Conservation (phyloP, 1,284 basidiomycete genomes). For the Marasmius sp. region DNA sequence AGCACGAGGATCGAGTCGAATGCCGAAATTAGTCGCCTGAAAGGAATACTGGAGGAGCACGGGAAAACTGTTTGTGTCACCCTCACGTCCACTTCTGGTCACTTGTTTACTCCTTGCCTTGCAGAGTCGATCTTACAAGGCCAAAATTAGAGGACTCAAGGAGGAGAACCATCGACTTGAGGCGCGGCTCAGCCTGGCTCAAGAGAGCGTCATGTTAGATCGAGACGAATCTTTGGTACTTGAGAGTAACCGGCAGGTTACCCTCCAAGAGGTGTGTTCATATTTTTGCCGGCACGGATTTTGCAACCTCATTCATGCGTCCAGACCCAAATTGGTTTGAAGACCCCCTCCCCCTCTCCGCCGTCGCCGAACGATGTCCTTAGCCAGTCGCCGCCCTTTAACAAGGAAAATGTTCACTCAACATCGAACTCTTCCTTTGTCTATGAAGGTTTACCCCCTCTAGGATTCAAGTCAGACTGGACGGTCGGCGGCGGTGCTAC, state of each 20-base stretch:
- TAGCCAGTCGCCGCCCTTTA: not conserved
- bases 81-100: not conserved
- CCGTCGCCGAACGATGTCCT: not conserved
- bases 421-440: not conserved
- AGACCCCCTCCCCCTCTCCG: not conserved
- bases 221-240: slow-evolving; percentile 1
- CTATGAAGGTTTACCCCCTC: slow-evolving; percentile 19
- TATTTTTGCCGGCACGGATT: not conserved
- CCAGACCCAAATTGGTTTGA: not conserved
- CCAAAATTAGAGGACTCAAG: slow-evolving; percentile 5
- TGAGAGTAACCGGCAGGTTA: not conserved
- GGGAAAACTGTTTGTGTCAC: slow-evolving; percentile 11
- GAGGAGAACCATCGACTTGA: not conserved
- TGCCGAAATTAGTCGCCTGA: slow-evolving; percentile 1
- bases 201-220: not conserved
- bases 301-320: not conserved
- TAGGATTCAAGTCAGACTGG: slow-evolving; percentile 22
- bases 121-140: slow-evolving; percentile 7
- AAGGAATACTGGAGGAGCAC: slow-evolving; percentile 15
- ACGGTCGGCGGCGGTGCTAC: slow-evolving; percentile 7
- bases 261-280: not conserved
- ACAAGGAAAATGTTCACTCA: not conserved
- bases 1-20: not conserved
- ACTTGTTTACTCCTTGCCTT: not conserved
- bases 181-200: not conserved